Evolutionary conservation across 83 land plant species (phyloP).

Genomic region (Isoetes engelmannii): DNA sequence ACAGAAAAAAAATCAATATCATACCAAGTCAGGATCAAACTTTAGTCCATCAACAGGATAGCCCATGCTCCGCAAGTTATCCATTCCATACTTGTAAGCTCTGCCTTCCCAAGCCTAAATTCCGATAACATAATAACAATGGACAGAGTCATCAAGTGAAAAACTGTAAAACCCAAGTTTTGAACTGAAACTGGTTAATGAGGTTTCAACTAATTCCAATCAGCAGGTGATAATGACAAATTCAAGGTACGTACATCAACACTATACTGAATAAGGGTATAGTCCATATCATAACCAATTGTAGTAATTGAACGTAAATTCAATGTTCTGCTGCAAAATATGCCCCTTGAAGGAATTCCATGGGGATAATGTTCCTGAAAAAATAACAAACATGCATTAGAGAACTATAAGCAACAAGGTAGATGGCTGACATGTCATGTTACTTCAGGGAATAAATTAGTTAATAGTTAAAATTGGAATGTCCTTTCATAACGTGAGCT

Average conservation of each 20-base stretch:
- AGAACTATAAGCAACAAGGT: no score
- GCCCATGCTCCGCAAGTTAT: slow-evolving; percentile 54
- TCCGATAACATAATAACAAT: neutral
- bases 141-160: neutral
- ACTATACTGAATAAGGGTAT: slow-evolving; percentile 88
- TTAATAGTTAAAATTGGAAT: no score
- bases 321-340: slow-evolving; percentile 88
- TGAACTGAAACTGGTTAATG: no score
- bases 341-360: slow-evolving; percentile 58
- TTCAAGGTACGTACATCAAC: slow-evolving; percentile 55
- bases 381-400: no score
- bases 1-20: neutral
- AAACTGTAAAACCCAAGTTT: neutral
- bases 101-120: slow-evolving; percentile 97
- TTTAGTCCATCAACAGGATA: slow-evolving; percentile 87
- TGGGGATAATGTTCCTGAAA: slow-evolving; percentile 59
- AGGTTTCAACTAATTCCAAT: no score
- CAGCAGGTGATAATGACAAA: neutral
- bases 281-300: slow-evolving; percentile 99
- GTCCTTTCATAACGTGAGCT: no score
- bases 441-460: no score
- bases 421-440: no score
- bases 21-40: slow-evolving; percentile 88
- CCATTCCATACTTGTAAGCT: slow-evolving; percentile 85
- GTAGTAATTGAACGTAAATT: slow-evolving; percentile 86